phyloP scores from a whole-genome alignment of 2,329 filamentous ascomycete species.

The Colletotrichum karsti region DNA sequence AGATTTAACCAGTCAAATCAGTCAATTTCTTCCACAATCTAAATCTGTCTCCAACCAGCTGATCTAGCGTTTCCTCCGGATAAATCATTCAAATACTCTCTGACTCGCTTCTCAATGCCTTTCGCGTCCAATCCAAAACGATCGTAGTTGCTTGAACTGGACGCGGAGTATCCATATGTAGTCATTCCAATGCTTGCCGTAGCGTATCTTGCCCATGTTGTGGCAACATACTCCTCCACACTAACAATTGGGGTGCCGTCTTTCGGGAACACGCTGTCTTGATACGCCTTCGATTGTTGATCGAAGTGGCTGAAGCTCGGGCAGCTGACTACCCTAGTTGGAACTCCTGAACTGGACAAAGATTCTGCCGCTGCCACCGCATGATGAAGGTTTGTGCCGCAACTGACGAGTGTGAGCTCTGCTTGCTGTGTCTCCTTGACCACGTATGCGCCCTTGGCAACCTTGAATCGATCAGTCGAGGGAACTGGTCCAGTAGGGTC shows the following conservation, averaged over 20 bases:
- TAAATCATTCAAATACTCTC: slow-evolving; percentile 32
- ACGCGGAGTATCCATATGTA: slow-evolving; percentile 55
- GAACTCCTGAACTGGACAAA: not conserved
- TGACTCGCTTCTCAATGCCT: slow-evolving; percentile 43
- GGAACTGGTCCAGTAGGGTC: slow-evolving; percentile 40
- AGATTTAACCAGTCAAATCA: too few species aligned
- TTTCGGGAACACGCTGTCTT: slow-evolving; percentile 44
- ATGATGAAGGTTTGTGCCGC: slow-evolving; percentile 38
- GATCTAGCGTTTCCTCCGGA: slow-evolving; percentile 32
- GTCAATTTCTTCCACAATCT: not conserved
- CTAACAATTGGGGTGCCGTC: slow-evolving; percentile 41
- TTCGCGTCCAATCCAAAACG: slow-evolving; percentile 54
- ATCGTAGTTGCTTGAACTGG: slow-evolving; percentile 54
- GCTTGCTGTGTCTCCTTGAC: slow-evolving; percentile 37
- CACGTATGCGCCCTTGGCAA: slow-evolving; percentile 40
- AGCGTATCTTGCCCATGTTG: slow-evolving; percentile 58
- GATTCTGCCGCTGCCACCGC: slow-evolving; percentile 46
- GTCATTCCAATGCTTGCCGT: slow-evolving; percentile 48
- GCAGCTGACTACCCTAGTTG: slow-evolving; percentile 9
- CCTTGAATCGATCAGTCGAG: slow-evolving; percentile 35
- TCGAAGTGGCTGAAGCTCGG: slow-evolving; percentile 29
- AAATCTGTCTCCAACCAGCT: slow-evolving; percentile 33
- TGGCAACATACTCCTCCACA: slow-evolving; percentile 56
- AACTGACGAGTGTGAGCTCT: slow-evolving; percentile 4
- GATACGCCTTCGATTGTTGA: slow-evolving; percentile 24